Base-by-base conservation (phyloP, 2,329 filamentous ascomycete genomes). In the Aureobasidium subglaciale region DNA sequence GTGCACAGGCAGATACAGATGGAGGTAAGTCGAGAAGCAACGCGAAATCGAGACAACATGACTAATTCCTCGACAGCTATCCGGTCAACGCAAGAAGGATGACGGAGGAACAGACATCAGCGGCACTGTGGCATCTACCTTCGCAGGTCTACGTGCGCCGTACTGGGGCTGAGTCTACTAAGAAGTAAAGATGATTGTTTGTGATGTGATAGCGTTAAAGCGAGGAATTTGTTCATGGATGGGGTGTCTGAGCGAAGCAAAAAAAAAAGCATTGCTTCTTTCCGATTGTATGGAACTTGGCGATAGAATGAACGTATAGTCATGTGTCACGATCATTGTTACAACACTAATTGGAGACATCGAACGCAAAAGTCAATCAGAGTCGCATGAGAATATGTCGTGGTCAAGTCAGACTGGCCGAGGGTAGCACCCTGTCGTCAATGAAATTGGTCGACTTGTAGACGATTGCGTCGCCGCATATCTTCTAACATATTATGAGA, bases 1-100 rank as follows among this genome's bases (percentile, higher is more conserved):
- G 80, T 97, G 60, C 93, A 99, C 73, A 86, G 92, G 64, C 85
- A 88, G 63, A 93, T 99, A 61, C 91, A 96, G 68, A 77, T 96
- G 61, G 93, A 99, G 70, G 75, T 76, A 67, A 64, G 69, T 64
- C 15, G 15, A 37, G 10, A 32, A 8, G 5, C 1, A 20, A 34
- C 13, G 24, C 22, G 25, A 50, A n/a, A 13, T 58, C 42, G 38
- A 18, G 29, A 27, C 16, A 27, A 22, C 27, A 54, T 11, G 45
- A 40, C 56, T 49, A 16, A 57, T 35, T 15, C n/a, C 16, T 13
- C 2, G 40, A 32, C 37, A 74, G 80, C 70, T 83, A 62, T 76
- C 77, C 45, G 87, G 87, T 15, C 85, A 89, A 65, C 77, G 86
- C 59, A 88, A 87, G 71, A 85, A 83, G 64, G 85, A 88, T 56